Percentiles rank a stretch among this genome's conserved stretches.
These are phyloP conservation scores for Botrytis fragariae DNA, from an alignment of 2,329 filamentous ascomycete species.

Conservation along the genomic window DNA sequence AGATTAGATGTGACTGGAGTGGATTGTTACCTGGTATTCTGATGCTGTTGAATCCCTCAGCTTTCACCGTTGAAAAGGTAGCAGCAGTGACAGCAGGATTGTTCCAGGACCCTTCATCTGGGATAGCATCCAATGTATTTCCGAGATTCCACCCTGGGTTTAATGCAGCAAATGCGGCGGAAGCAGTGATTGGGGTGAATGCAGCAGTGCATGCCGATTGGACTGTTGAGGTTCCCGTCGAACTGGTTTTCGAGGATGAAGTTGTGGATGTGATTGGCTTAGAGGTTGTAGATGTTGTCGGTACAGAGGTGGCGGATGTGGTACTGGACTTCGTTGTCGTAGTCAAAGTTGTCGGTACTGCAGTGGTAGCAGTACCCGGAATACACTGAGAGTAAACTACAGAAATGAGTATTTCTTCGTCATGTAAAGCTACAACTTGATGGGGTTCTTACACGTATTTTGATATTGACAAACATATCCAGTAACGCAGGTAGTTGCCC, in stretches of 20 bases:
- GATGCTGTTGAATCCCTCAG: conserved; percentile 55
- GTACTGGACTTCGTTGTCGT: conserved; percentile 6
- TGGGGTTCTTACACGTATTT: conserved; percentile 17
- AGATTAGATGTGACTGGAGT: not conserved
- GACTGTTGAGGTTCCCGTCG: conserved; percentile 6
- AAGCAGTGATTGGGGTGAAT: conserved; percentile 30
- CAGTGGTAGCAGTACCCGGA: conserved; percentile 9
- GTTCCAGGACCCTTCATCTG: conserved; percentile 58
- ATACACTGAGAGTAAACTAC: conserved; percentile 24
- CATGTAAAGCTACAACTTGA: not conserved
- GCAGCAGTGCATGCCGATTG: conserved; percentile 24
- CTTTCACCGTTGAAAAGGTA: conserved; percentile 52
- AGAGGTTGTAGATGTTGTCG: conserved; percentile 10
- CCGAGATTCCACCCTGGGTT: conserved; percentile 61
- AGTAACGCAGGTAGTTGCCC: conserved; percentile 14
- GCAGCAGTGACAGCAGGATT: conserved; percentile 50
- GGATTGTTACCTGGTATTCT: conserved; percentile 48
- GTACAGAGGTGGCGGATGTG: not conserved
- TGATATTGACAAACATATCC: conserved; percentile 18
- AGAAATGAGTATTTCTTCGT: not conserved
- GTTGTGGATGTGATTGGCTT: conserved; percentile 6
- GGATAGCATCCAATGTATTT: conserved; percentile 56
- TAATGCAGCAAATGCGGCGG: conserved; percentile 43
- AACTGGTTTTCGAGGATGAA: conserved; percentile 10
- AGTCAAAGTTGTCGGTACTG: conserved; percentile 9